Base-by-base conservation (phyloP, 371 early-diverging fungal genomes). In the Syncephalastrum monosporum region DNA sequence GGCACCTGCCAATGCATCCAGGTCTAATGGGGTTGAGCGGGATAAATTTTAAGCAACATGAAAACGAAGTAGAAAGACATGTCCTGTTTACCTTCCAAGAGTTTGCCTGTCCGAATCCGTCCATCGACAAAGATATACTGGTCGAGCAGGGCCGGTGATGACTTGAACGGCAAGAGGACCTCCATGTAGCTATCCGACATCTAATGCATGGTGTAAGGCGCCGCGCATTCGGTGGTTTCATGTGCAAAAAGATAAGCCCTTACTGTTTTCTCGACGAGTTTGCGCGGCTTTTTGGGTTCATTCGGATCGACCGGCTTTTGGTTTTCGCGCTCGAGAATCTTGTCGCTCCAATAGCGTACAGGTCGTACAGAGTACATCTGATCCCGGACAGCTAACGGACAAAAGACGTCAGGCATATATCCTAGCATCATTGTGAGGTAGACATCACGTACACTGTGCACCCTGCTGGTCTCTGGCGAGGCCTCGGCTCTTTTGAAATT, bases 121-220 rank as follows among this genome's bases (percentile, higher is more conserved):
- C 92, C 92, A 56, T 85, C 80, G 16, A 79, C 70, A 69, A 83
- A 88, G 58, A 93, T 69, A 65, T 97, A 96, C 42, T 92, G 86
- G 25, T 94, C 93, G 48, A 87, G 65, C 14, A 95, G 73, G 8
- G 71, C 69, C 12, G 89, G 85, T 29, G 91, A 85, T 54, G 83
- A 82, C 55, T 83, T 79, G 67, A 97, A 94, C 0, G 89, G 91
- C 21, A 97, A 71, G 49, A 82, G 81, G 19, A 84, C 82, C 61
- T 91, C 89, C 45, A 89, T 82, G 63, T 90, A 91, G 51, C 91
- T 91, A 64, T 96, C 91, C n/a, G 72, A 68, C 83, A 92, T 91
- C 59, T 65, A 38, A 49, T 7, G 8, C 23, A 55, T 45, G 0
- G 16, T 14, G 6, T 27, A 19, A 19, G 5, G 38, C 21, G 14